These are phyloP conservation scores for Brassica rapa DNA, from an alignment of 345 rosid species.

Conservation along the genomic window DNA sequence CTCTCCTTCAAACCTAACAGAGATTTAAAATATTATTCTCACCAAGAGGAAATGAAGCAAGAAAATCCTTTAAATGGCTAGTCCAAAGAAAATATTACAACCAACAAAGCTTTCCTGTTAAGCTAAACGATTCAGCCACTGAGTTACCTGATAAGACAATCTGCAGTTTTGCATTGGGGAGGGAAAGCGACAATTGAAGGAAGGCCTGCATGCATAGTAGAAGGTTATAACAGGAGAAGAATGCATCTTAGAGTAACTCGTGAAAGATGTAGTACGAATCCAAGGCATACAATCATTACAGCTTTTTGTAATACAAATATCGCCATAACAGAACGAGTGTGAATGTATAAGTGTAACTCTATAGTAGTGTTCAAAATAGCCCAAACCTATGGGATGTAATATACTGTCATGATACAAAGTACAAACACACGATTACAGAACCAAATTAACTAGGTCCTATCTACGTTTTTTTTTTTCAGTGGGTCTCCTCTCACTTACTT, in stretches of 20 bases:
- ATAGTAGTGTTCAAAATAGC: background rate
- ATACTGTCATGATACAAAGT: slow-evolving; percentile 1
- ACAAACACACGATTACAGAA: background rate
- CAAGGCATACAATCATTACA: background rate
- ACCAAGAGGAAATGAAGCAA: slow-evolving; percentile 8
- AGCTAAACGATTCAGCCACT: slow-evolving; percentile 2
- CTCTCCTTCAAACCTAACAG: slow-evolving; percentile 72
- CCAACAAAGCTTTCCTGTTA: slow-evolving; percentile 1
- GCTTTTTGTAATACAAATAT: slow-evolving; percentile 1
- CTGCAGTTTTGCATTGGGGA: slow-evolving; percentile 61
- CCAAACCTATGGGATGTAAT: slow-evolving; percentile 5
- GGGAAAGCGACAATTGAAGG: slow-evolving; percentile 83
- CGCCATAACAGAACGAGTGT: background rate
- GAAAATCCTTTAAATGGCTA: slow-evolving; percentile 10
- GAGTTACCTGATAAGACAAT: slow-evolving; percentile 73
- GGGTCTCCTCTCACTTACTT: background rate
- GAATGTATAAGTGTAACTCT: background rate
- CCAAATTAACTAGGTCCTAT: background rate
- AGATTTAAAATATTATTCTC: background rate
- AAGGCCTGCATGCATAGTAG: slow-evolving; percentile 55
- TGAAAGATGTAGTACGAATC: background rate
- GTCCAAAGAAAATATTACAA: background rate
- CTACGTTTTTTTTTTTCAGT: background rate
- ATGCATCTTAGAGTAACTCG: background rate
- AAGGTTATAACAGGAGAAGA: slow-evolving; percentile 37